phyloP scores from a whole-genome alignment of 441 rosid species.

The Eutrema salsugineum region DNA sequence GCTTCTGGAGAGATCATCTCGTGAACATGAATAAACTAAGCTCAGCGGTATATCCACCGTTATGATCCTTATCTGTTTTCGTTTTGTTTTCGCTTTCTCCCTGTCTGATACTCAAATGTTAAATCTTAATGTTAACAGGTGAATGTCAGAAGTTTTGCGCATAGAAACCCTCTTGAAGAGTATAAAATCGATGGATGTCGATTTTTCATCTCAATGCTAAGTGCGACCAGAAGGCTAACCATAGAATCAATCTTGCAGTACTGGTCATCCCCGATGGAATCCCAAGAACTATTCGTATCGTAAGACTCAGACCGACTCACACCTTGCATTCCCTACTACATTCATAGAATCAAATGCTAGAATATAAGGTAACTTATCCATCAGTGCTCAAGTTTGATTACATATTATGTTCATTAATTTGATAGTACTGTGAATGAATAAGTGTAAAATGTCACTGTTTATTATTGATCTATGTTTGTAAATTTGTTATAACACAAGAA shows the following conservation, averaged over 20 bases:
- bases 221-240: slow-evolving; percentile 85
- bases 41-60: slow-evolving; percentile 68
- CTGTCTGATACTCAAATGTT: slow-evolving; percentile 21
- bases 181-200: slow-evolving; percentile 96
- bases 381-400: not conserved
- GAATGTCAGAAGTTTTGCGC: slow-evolving; percentile 92
- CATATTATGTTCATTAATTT: not conserved
- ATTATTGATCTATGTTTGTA: no score
- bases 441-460: no score
- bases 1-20: slow-evolving; percentile 95
- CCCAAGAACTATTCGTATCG: slow-evolving; percentile 57
- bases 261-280: slow-evolving; percentile 84
- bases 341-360: not conserved
- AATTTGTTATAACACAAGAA: no score
- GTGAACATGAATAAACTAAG: slow-evolving; percentile 92
- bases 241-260: slow-evolving; percentile 74
- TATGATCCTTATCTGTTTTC: not conserved
- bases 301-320: not conserved
- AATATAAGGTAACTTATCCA: not conserved
- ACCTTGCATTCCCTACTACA: not conserved
- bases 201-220: slow-evolving; percentile 94
- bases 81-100: not conserved
- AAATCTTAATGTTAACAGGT: slow-evolving; percentile 48
- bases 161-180: slow-evolving; percentile 97
- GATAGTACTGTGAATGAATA: not conserved